Base-by-base conservation (phyloP, 345 rosid species). In the Ceriops decandra region DNA sequence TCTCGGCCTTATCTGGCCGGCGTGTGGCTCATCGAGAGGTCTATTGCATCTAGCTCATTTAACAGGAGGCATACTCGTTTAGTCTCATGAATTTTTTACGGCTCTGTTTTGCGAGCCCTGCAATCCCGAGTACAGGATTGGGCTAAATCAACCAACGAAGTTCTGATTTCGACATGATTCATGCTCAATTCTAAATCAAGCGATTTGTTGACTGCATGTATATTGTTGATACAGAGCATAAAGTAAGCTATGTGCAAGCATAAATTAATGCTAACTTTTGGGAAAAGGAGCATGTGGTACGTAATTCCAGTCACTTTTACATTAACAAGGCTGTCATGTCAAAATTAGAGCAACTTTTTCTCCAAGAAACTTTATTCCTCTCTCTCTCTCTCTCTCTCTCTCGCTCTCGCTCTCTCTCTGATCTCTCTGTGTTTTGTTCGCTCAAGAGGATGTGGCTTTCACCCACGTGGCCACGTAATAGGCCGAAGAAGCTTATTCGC, bases 391-490 rank as follows among this genome's bases (percentile, higher is more conserved):
- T 67, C 62, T 5, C 60, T 38, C 49, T 10, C n/a, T n/a, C 36
- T 7, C 36, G 66, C 70, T 67, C 63, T 63, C 46, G 60, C 62
- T 60, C 62, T 67, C 62, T 5, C 60, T 38, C 49, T 10, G 16
- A 10, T 27, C 26, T 46, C 60, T 26, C 15, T 36, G 16, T 52
- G 27, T 69, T 63, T 65, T 72, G 83, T 65, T 73, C 73, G 63
- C 66, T 33, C 67, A 60, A 69, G 24, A 62, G 59, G 64, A 72
- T 67, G 72, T 76, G 74, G 81, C 83, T 78, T 81, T 81, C 77
- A 60, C 61, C 85, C 86, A 86, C 90, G 81, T 86, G 88, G 85
- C 86, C 90, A 82, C 83, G 83, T 82, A 67, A 69, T 63, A 68
- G 65, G 72, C 35, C 67, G 63, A 75, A 81, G 84, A 81, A 82